These are phyloP conservation scores for Mortierella sp. DNA, from an alignment of 371 early-diverging fungal genomes.

Conservation along the genomic window DNA sequence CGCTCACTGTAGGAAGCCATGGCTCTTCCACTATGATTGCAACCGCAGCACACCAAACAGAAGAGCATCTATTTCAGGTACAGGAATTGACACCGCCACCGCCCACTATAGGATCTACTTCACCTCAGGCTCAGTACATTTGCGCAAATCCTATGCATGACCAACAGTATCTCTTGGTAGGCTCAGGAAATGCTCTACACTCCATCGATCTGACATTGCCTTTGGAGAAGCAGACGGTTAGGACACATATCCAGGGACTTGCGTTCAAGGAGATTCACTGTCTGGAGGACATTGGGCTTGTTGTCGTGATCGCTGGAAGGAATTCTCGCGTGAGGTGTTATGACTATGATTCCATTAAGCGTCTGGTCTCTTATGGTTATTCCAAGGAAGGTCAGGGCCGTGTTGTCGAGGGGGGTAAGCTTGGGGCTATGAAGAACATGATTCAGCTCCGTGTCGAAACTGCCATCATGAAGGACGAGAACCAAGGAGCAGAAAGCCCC, in stretches of 20 bases:
- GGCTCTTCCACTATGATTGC: constrained; percentile 39
- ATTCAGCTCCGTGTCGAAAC: constrained; percentile 53
- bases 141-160: constrained; percentile 55
- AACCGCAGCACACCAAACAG: constrained; percentile 14
- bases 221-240: constrained; percentile 25
- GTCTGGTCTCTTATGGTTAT: constrained; percentile 43
- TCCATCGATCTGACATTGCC: constrained; percentile 53
- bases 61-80: constrained; percentile 20
- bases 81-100: constrained; percentile 13
- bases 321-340: constrained; percentile 49
- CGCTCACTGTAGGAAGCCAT: constrained; percentile 14
- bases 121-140: constrained; percentile 11
- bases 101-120: not conserved
- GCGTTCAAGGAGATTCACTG: constrained; percentile 54
- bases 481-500: not conserved
- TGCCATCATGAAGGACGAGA: constrained; percentile 13
- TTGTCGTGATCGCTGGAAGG: constrained; percentile 49
- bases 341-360: constrained; percentile 48
- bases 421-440: constrained; percentile 49
- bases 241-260: constrained; percentile 48
- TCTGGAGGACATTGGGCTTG: constrained; percentile 47
- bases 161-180: constrained; percentile 52
- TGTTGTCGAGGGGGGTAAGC: constrained; percentile 36
- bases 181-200: constrained; percentile 44
- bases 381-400: constrained; percentile 44